Base-by-base conservation (phyloP, 768 basidiomycete species). In the Podaxis pistillaris region DNA sequence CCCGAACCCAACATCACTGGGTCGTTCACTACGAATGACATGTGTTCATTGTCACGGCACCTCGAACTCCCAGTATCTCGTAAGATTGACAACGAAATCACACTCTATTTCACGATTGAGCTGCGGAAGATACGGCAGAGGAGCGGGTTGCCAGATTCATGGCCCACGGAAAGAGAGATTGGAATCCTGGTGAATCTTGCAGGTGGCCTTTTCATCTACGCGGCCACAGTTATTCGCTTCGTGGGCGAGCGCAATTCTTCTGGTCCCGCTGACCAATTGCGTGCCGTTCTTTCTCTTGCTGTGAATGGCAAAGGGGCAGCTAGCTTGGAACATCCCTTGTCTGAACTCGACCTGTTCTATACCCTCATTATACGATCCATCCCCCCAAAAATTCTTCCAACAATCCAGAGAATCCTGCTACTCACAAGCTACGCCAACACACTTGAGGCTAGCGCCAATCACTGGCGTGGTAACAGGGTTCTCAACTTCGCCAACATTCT, bases 141-240 rank as follows among this genome's bases (percentile, higher is more conserved):
- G 4, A 36, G 30, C 22, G 26, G n/a, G 11, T 3, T n/a, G 1
- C 58, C 24, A 4, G 33, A 52, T n/a, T 40, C 59, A 3, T 66
- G 65, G 65, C 65, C 59, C 4, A 19, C 47, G 3, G 58, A 66
- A 36, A 30, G 26, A 4, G 49, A 55, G 9, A 15, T 66, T 13
- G 13, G 55, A 4, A 56, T 13, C 1, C 58, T 63, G 15, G 58
- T 57, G 1, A 8, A 30, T 4, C 46, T 44, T 26, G 36, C 62
- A 13, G 63, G 62, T 12, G 62, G 62, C 1, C 30, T 38, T 6
- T 63, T 56, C 40, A 57, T 60, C 15, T 63, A 50, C 15, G 57
- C 62, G 1, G 36, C 55, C 17, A 60, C 58, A 2, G 55, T 57
- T 22, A 46, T 66, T 15, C 55, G 49, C 19, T 66, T 55, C 36